Percentiles rank a stretch among this genome's conserved stretches.
These are phyloP conservation scores for Rhizoclosmatium globosum DNA, from an alignment of 192 early-diverging fungal species.

Conservation along the genomic window DNA sequence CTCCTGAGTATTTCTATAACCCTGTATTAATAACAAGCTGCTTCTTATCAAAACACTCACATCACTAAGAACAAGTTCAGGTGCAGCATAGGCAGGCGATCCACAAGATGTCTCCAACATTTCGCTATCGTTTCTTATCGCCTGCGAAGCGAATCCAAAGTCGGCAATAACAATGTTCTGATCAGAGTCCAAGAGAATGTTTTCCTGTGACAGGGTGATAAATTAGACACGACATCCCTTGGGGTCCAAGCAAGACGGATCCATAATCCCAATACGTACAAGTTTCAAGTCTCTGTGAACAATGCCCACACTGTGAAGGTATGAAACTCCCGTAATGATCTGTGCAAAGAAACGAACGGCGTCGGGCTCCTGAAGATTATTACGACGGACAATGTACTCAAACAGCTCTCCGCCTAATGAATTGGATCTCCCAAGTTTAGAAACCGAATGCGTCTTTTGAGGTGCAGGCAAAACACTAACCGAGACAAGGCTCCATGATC, in stretches of 20 bases:
- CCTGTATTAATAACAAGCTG: not conserved
- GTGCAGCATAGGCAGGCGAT: constrained; percentile 98
- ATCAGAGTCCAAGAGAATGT: constrained; percentile 89
- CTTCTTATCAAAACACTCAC: constrained; percentile 40
- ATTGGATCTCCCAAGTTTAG: not conserved
- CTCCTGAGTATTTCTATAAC: constrained; percentile 85
- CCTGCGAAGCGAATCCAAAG: constrained; percentile 98
- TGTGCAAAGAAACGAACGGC: constrained; percentile 93
- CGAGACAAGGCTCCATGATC: constrained; percentile 79
- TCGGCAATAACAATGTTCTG: constrained; percentile 97
- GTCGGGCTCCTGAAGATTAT: constrained; percentile 91
- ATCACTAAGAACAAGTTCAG: constrained; percentile 97
- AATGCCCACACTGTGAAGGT: constrained; percentile 92
- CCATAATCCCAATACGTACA: constrained; percentile 53
- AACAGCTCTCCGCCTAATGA: constrained; percentile 91
- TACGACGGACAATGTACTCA: constrained; percentile 95
- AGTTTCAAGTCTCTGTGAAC: constrained; percentile 98
- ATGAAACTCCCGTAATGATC: constrained; percentile 89
- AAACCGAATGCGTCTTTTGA: not conserved
- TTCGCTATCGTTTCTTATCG: constrained; percentile 62
- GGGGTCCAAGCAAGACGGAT: not conserved
- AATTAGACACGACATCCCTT: not conserved
- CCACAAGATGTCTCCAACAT: constrained; percentile 96
- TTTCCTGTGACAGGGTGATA: constrained; percentile 70
- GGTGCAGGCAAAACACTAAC: not conserved